Evolutionary conservation across 768 basidiomycete genomes (phyloP).

Genomic region (Suillus alpinus): DNA sequence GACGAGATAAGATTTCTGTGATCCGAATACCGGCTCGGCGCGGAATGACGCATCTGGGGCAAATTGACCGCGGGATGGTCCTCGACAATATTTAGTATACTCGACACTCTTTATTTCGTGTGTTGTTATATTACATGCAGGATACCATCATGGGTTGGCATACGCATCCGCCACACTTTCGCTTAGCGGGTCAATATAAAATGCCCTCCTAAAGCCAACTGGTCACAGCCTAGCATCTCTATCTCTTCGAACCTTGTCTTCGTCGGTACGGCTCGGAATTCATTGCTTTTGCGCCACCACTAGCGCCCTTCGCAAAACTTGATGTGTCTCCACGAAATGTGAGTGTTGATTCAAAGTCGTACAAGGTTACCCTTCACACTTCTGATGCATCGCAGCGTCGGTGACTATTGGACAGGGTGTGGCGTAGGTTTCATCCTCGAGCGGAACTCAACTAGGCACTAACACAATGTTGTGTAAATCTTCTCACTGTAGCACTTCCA

Average conservation of each 20-base stretch:
- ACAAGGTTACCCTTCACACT: slow-evolving; percentile 5
- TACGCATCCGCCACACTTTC: slow-evolving; percentile 13
- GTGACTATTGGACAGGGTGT: slow-evolving; percentile 36
- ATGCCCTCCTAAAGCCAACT: not conserved
- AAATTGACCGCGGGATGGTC: slow-evolving; percentile 7
- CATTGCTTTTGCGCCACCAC: not conserved
- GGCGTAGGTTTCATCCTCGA: slow-evolving; percentile 23
- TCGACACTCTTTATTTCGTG: not conserved
- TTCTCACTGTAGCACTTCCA: slow-evolving; percentile 32
- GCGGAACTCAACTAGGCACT: not conserved
- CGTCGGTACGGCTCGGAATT: not conserved
- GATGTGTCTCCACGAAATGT: slow-evolving; percentile 38
- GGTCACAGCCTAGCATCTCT: not conserved
- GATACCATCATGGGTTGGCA: not conserved
- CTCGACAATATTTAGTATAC: not conserved
- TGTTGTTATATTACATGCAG: not conserved
- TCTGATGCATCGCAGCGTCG: slow-evolving; percentile 22
- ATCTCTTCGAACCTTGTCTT: not conserved
- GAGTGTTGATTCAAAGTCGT: slow-evolving; percentile 5
- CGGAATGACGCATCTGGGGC: slow-evolving; percentile 31
- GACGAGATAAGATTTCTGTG: slow-evolving; percentile 27
- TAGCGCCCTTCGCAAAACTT: not conserved
- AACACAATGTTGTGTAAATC: not conserved
- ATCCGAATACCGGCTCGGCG: slow-evolving; percentile 22
- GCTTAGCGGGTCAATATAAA: slow-evolving; percentile 11